phyloP scores from a whole-genome alignment of 169 alveolate genomes.

The Plasmodium blacklocki region DNA sequence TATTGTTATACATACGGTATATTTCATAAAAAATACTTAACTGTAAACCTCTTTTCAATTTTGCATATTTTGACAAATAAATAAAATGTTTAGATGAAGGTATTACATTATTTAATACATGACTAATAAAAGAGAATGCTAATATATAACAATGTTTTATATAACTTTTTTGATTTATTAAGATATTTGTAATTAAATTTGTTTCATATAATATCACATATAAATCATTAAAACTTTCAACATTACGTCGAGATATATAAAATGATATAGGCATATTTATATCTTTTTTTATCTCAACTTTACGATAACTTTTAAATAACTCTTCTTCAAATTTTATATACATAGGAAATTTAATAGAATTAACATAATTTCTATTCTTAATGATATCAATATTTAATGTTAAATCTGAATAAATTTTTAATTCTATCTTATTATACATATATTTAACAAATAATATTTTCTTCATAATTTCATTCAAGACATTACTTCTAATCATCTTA shows the following conservation, averaged over 20 bases:
- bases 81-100: slow-evolving; percentile 67
- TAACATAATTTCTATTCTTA: slow-evolving; percentile 23
- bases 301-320: slow-evolving; percentile 35
- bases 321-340: slow-evolving; percentile 48
- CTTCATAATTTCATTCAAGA: slow-evolving; percentile 63
- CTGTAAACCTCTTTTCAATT: slow-evolving; percentile 44
- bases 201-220: slow-evolving; percentile 66
- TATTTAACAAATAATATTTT: slow-evolving; percentile 40
- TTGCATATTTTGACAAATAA: slow-evolving; percentile 26
- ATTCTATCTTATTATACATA: slow-evolving; percentile 63
- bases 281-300: slow-evolving; percentile 60
- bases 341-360: slow-evolving; percentile 63
- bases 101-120: slow-evolving; percentile 43
- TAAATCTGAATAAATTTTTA: slow-evolving; percentile 23
- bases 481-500: slow-evolving; percentile 41
- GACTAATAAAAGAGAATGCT: slow-evolving; percentile 62
- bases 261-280: slow-evolving; percentile 69
- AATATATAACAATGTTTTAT: slow-evolving; percentile 65
- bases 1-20: slow-evolving; percentile 35
- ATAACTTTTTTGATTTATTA: slow-evolving; percentile 73
- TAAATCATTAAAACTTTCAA: slow-evolving; percentile 32
- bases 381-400: slow-evolving; percentile 37
- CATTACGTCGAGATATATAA: slow-evolving; percentile 44
- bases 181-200: slow-evolving; percentile 58
- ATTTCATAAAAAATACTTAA: slow-evolving; percentile 43